Conservation (phyloP, 805 yeast species). For the Ogataea saltuana region DNA sequence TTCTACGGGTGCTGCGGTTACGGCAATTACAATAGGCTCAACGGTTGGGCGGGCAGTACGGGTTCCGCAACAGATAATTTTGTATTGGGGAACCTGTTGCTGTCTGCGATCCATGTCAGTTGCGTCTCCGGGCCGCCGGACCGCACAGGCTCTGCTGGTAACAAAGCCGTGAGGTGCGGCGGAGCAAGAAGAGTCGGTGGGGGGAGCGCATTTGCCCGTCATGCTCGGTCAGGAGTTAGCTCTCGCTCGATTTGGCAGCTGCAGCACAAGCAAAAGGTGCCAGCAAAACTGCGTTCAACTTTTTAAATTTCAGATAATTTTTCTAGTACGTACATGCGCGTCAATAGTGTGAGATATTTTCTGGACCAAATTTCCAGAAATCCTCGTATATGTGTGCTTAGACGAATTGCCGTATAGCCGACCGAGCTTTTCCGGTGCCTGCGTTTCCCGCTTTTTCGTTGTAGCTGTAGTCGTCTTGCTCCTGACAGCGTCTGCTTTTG, state of each 20-base stretch:
- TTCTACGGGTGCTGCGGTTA: too few relatives aligned
- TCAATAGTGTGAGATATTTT: background rate
- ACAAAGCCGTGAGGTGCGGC: too few relatives aligned
- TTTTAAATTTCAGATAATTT: background rate
- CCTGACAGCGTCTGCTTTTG: conserved; percentile 8
- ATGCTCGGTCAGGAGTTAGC: too few relatives aligned
- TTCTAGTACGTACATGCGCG: too few relatives aligned
- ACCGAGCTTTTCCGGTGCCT: background rate
- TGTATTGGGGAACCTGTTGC: too few relatives aligned
- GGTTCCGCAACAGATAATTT: too few relatives aligned
- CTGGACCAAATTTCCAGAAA: background rate
- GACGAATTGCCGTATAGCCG: conserved; percentile 6
- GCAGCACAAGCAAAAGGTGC: conserved; percentile 1
- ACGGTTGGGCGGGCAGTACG: too few relatives aligned
- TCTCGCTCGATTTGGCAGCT: conserved; percentile 3
- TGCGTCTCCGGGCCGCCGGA: too few relatives aligned
- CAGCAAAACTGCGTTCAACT: background rate
- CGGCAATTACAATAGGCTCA: too few relatives aligned
- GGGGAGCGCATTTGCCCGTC: background rate
- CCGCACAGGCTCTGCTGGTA: too few relatives aligned
- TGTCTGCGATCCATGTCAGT: too few relatives aligned
- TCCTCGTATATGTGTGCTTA: background rate
- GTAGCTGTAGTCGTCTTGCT: background rate
- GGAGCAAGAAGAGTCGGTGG: too few relatives aligned
- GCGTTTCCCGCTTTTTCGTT: background rate